Conservation (phyloP, 1,139 yeast genomes). For the Casaregolazyma lundiana region DNA sequence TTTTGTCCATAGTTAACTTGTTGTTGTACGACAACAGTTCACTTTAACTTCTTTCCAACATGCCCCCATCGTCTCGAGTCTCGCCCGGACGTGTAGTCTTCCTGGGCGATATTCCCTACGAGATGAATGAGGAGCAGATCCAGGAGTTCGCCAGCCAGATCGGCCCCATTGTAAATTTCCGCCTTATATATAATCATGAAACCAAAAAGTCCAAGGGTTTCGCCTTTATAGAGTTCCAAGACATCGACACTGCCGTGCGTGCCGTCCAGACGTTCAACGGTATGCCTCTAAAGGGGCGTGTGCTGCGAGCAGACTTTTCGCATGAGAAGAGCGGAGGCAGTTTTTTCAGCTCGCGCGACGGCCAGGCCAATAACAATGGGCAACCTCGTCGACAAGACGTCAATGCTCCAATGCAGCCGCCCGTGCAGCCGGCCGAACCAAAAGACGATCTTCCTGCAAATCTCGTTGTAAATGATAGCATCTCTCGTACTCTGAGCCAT, state of each 20-base stretch:
- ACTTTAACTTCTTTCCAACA: neutral
- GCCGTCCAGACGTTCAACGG: conserved; percentile 86
- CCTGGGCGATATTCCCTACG: conserved; percentile 65
- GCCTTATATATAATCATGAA: conserved; percentile 75
- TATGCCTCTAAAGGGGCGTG: conserved; percentile 65
- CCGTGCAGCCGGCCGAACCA: neutral
- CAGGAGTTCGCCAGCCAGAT: conserved; percentile 54
- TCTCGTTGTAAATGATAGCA: conserved; percentile 56
- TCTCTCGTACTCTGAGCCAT: conserved; percentile 53
- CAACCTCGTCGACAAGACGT: conserved; percentile 13
- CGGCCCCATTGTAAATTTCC: conserved; percentile 76
- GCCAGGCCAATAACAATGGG: conserved; percentile 13
- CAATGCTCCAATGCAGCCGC: too few relatives aligned
- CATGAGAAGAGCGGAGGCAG: conserved; percentile 27
- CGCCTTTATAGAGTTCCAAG: conserved; percentile 77
- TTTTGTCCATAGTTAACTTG: too few relatives aligned
- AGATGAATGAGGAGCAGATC: conserved; percentile 83
- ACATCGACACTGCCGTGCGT: conserved; percentile 70
- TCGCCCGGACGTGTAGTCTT: conserved; percentile 45
- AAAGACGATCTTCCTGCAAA: conserved; percentile 42
- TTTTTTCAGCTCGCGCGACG: conserved; percentile 4
- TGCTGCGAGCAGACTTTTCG: conserved; percentile 60
- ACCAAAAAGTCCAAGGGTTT: conserved; percentile 89
- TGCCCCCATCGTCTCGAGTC: neutral
- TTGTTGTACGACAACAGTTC: neutral